Evolutionary conservation across 2,329 filamentous ascomycete species (phyloP).

Genomic region (Aulographum hederae): DNA sequence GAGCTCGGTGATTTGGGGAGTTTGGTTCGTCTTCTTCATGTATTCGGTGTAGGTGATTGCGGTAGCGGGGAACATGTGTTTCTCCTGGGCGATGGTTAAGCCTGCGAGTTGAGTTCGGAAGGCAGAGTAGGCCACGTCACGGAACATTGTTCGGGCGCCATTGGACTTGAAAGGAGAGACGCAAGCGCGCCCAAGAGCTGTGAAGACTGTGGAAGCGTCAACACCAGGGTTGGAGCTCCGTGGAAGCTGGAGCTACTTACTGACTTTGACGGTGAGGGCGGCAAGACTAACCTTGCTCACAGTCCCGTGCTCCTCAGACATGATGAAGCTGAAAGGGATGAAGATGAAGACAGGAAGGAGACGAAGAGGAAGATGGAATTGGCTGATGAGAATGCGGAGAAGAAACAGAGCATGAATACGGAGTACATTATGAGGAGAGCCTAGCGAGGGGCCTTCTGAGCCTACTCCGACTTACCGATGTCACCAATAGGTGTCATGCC

Average conservation of each 20-base stretch:
- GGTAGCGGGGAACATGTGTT: constrained; percentile 14
- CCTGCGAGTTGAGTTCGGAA: constrained; percentile 14
- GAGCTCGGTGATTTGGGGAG: constrained; percentile 19
- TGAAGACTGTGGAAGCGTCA: no score
- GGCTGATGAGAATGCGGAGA: no score
- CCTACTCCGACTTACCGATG: no score
- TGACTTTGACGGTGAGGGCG: constrained; percentile 13
- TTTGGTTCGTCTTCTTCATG: constrained; percentile 16
- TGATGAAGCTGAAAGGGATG: constrained; percentile 2
- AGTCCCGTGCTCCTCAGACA: constrained; percentile 11
- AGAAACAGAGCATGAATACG: no score
- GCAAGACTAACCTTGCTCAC: constrained; percentile 16
- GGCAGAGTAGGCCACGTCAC: constrained; percentile 15
- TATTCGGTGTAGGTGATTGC: constrained; percentile 17
- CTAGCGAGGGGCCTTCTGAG: no score
- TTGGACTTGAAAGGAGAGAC: constrained; percentile 17
- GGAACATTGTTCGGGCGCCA: constrained; percentile 16
- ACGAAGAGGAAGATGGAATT: background rate
- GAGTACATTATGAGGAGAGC: no score
- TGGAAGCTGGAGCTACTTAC: no score
- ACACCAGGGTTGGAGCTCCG: no score
- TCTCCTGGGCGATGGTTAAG: constrained; percentile 14
- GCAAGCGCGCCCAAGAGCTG: constrained; percentile 15
- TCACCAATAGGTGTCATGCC: no score
- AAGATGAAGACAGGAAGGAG: background rate